phyloP scores from a whole-genome alignment of 1,139 yeast species.

The Hansenula lynferdii region DNA sequence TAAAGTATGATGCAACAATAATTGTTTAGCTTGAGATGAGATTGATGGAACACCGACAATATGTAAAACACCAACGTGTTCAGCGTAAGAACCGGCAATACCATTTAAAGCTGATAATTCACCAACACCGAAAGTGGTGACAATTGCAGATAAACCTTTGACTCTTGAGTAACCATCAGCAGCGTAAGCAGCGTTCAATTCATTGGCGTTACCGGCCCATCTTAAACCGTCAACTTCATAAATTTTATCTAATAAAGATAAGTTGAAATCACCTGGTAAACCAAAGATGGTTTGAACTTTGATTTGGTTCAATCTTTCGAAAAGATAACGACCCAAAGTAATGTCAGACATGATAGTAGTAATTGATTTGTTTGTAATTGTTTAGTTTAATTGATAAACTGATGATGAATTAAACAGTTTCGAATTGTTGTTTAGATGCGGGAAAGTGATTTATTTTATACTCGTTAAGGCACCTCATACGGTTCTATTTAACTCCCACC shows the following conservation, averaged over 20 bases:
- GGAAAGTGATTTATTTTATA: background rate
- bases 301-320: constrained; percentile 17
- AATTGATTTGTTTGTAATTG: constrained; percentile 63
- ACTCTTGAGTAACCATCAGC: constrained; percentile 69
- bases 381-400: constrained; percentile 33
- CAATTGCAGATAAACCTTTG: constrained; percentile 26
- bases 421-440: background rate
- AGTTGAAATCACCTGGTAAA: constrained; percentile 63
- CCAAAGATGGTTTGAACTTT: constrained; percentile 60
- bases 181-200: constrained; percentile 60
- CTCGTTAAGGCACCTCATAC: too few species aligned
- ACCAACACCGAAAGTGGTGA: constrained; percentile 28
- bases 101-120: constrained; percentile 7
- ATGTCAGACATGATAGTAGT: background rate
- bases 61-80: constrained; percentile 34
- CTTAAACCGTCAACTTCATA: constrained; percentile 45
- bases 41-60: constrained; percentile 38
- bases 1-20: constrained; percentile 59
- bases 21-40: constrained; percentile 55
- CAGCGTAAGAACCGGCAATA: constrained; percentile 14
- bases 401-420: constrained; percentile 23
- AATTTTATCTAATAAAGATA: constrained; percentile 55
- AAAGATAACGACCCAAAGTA: constrained; percentile 1
- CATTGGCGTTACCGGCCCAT: constrained; percentile 56
- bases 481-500: too few species aligned